Conservation (phyloP, 1,139 yeast genomes). For the Candida frijolesensis region DNA sequence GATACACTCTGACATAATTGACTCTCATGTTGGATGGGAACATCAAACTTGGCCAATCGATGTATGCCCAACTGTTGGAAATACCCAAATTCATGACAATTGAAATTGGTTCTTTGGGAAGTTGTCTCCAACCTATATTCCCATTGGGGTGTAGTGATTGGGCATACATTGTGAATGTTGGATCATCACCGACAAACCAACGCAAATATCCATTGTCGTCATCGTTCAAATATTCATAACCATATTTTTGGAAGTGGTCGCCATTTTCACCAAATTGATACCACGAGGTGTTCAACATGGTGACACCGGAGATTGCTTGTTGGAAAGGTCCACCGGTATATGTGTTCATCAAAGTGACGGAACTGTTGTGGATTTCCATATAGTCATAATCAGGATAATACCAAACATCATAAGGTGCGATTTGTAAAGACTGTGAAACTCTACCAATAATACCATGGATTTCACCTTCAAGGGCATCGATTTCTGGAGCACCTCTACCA, state of each 20-base stretch:
- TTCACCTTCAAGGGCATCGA: constrained; percentile 81
- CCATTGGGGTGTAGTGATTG: constrained; percentile 79
- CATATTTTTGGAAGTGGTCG: constrained; percentile 65
- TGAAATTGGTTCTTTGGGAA: constrained; percentile 88
- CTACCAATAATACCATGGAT: constrained; percentile 59
- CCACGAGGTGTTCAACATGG: constrained; percentile 77
- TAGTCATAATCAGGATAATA: constrained; percentile 78
- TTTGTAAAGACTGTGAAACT: constrained; percentile 79
- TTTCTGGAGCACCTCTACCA: constrained; percentile 90
- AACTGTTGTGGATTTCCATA: constrained; percentile 59
- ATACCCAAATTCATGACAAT: constrained; percentile 76
- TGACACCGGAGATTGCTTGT: constrained; percentile 77
- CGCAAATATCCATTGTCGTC: constrained; percentile 67
- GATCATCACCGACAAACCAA: constrained; percentile 78
- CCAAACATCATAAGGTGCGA: constrained; percentile 88
- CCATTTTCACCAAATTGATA: constrained; percentile 58
- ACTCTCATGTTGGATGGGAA: constrained; percentile 72
- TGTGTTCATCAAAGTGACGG: constrained; percentile 69
- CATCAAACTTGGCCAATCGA: constrained; percentile 69
- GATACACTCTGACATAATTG: constrained; percentile 80
- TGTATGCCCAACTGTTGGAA: constrained; percentile 80
- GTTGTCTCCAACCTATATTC: constrained; percentile 72
- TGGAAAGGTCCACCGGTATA: constrained; percentile 86
- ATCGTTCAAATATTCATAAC: constrained; percentile 76
- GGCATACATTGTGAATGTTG: constrained; percentile 64